These are phyloP conservation scores for Phylloporus sp. DNA, from an alignment of 1,284 basidiomycete genomes.

Conservation along the genomic window DNA sequence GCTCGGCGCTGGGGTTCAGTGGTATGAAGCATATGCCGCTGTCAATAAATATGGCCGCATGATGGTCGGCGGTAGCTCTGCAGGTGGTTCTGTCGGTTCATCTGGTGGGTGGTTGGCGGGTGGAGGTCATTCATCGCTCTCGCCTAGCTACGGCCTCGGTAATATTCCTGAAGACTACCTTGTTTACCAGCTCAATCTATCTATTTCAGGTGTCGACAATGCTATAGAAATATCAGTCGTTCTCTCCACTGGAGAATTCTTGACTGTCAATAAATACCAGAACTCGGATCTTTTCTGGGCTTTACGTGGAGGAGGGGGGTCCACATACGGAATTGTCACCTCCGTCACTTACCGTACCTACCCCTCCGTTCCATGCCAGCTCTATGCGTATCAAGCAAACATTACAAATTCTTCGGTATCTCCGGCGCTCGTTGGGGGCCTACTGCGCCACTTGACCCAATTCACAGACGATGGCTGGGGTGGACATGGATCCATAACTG, in stretches of 20 bases:
- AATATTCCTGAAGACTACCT: background rate
- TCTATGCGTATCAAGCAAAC: conserved; percentile 31
- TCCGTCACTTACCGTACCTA: conserved; percentile 34
- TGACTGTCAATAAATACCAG: conserved; percentile 19
- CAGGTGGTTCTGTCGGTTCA: background rate
- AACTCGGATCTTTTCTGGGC: conserved; percentile 47
- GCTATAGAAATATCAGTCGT: background rate
- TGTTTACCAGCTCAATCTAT: background rate
- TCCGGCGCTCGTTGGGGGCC: conserved; percentile 27
- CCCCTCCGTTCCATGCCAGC: conserved; percentile 34
- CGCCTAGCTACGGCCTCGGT: background rate
- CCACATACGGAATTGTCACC: conserved; percentile 32
- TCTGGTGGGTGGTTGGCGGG: background rate
- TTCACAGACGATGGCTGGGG: conserved; percentile 37
- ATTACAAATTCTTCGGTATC: conserved; percentile 24
- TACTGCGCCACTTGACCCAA: conserved; percentile 34
- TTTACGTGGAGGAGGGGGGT: conserved; percentile 52
- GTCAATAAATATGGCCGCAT: background rate
- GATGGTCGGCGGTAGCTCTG: background rate
- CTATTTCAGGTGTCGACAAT: background rate
- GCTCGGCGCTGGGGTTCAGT: background rate
- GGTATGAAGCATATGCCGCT: background rate
- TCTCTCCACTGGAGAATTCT: background rate
- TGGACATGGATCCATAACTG: conserved; percentile 11
- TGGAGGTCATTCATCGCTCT: background rate